phyloP scores from a whole-genome alignment of 1,284 basidiomycete species.

The Boletellus deceptivus region DNA sequence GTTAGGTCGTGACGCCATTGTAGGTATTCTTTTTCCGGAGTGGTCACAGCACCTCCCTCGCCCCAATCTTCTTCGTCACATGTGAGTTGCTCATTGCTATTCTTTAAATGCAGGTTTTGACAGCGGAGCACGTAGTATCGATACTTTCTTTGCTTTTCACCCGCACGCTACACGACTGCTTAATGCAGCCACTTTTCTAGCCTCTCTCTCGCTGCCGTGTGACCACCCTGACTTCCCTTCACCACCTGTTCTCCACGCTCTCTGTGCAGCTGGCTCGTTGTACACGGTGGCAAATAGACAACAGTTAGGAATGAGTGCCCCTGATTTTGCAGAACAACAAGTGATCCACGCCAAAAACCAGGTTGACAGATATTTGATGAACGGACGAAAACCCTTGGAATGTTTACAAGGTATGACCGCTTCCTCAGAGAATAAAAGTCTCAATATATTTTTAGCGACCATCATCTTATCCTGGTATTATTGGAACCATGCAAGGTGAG shows the following conservation, averaged over 20 bases:
- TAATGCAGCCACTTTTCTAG: slow-evolving; percentile 62
- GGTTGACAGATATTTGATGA: slow-evolving; percentile 46
- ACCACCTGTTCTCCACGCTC: slow-evolving; percentile 65
- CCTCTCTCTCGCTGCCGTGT: slow-evolving; percentile 60
- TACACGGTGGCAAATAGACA: slow-evolving; percentile 57
- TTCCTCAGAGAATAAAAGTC: not conserved
- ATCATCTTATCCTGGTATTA: slow-evolving; percentile 69
- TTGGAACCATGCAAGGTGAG: slow-evolving; percentile 66
- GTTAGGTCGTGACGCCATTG: slow-evolving; percentile 5
- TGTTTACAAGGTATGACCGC: slow-evolving; percentile 54
- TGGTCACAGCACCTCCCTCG: slow-evolving; percentile 66
- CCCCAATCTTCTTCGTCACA: slow-evolving; percentile 57
- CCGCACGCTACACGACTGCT: slow-evolving; percentile 66
- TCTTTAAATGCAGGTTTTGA: not conserved
- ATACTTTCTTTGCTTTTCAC: slow-evolving; percentile 71
- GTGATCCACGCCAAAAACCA: slow-evolving; percentile 54
- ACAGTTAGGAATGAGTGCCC: not conserved
- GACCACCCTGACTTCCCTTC: slow-evolving; percentile 72
- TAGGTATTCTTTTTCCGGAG: slow-evolving; percentile 44
- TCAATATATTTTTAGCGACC: slow-evolving; percentile 42
- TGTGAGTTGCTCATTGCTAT: slow-evolving; percentile 43
- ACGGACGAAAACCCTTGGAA: slow-evolving; percentile 58
- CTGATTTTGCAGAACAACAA: slow-evolving; percentile 61
- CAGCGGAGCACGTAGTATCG: slow-evolving; percentile 45
- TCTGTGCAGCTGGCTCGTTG: slow-evolving; percentile 70